Percentiles rank a stretch among this genome's conserved stretches.
phyloP scores from a whole-genome alignment of 345 rosid species.

The Sisymbrium irio region DNA sequence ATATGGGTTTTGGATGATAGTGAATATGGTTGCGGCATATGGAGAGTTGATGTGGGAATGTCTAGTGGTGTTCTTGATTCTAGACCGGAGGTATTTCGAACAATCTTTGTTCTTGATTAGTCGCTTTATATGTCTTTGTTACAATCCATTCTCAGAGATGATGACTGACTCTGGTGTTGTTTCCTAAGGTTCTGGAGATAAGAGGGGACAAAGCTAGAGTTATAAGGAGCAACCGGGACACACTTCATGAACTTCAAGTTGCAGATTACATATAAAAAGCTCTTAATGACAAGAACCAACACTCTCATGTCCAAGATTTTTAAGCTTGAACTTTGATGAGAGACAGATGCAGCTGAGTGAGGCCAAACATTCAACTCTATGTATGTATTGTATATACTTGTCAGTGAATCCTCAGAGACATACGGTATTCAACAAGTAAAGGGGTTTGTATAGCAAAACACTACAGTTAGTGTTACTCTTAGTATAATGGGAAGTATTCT shows the following conservation, averaged over 20 bases:
- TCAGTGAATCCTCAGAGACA: conserved; percentile 16
- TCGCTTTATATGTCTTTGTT: not conserved
- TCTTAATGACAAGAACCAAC: not conserved
- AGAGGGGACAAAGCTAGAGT: conserved; percentile 61
- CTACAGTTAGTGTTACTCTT: not conserved
- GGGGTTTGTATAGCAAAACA: conserved; percentile 22
- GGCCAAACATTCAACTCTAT: conserved; percentile 3
- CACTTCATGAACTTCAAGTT: conserved; percentile 46
- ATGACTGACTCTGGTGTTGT: not conserved
- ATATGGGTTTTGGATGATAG: conserved; percentile 34
- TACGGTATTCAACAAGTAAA: not conserved
- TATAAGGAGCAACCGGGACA: conserved; percentile 54
- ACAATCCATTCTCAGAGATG: not conserved
- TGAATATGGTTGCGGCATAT: conserved; percentile 73
- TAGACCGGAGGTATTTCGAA: conserved; percentile 82
- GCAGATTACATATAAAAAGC: conserved; percentile 48
- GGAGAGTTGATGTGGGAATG: conserved; percentile 97
- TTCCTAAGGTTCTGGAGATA: conserved; percentile 78
- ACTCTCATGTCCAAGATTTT: not conserved
- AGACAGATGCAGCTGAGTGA: not conserved
- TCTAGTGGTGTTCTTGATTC: conserved; percentile 88
- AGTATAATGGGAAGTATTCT: not conserved
- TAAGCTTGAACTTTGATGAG: not conserved
- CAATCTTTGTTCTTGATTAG: not conserved
- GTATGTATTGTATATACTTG: conserved; percentile 11